Conservation (phyloP, 1,284 basidiomycete genomes). For the Ceratobasidium papillatum region DNA sequence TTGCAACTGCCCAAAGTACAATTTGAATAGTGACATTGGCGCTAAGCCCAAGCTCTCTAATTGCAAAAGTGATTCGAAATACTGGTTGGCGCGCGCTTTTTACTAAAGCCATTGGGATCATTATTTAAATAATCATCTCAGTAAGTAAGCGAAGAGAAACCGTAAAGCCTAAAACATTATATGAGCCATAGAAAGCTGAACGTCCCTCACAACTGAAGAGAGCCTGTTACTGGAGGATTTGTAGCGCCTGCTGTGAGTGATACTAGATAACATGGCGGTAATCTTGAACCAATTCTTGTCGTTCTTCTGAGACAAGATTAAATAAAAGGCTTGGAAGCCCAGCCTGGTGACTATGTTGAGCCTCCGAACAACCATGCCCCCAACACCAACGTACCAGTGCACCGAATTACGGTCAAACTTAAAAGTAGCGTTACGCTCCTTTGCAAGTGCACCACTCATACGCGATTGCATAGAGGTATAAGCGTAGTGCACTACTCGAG, state of each 20-base stretch:
- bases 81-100: no score
- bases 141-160: no score
- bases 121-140: no score
- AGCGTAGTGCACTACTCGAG: conserved; percentile 65
- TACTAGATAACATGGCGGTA: neutral
- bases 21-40: no score
- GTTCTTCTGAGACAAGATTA: conserved; percentile 64
- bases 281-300: conserved; percentile 50
- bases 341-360: conserved; percentile 61
- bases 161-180: conserved; percentile 19
- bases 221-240: neutral
- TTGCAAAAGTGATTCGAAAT: no score
- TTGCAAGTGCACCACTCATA: conserved; percentile 57
- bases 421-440: conserved; percentile 53
- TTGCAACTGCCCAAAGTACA: no score
- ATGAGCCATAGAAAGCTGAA: conserved; percentile 15
- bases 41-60: no score
- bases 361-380: neutral
- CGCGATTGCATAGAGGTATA: conserved; percentile 64
- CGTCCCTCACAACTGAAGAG: neutral
- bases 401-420: conserved; percentile 63
- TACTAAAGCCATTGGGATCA: no score
- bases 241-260: conserved; percentile 8
- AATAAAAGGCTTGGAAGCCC: conserved; percentile 78
- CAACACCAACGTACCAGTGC: conserved; percentile 64